Conservation (phyloP, 139 green algal species). For the Auxenochlorella pyrenoidosa region DNA sequence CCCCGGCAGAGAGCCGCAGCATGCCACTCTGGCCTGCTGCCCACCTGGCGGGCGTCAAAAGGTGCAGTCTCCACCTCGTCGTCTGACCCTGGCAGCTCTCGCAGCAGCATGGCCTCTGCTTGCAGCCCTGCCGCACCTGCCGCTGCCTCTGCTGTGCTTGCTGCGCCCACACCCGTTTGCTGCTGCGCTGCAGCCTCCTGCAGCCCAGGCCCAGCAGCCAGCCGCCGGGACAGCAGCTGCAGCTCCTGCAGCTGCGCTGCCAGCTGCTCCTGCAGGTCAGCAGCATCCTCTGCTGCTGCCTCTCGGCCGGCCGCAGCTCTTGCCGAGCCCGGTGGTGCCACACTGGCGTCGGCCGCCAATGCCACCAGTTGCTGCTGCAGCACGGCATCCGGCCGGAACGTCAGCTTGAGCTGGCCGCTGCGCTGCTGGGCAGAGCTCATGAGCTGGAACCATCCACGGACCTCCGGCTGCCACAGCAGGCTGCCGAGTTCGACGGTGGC, state of each 20-base stretch:
- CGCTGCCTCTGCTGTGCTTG: background rate
- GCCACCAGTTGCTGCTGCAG: background rate
- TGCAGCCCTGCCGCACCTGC: background rate
- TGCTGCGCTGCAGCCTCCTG: background rate
- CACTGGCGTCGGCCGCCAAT: background rate
- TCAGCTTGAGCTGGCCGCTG: conserved; percentile 7
- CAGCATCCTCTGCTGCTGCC: background rate
- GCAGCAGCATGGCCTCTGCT: background rate
- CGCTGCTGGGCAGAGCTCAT: background rate
- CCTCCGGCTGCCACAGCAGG: background rate
- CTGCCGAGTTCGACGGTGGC: background rate
- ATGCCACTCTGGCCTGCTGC: background rate
- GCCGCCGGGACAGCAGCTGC: conserved; percentile 14
- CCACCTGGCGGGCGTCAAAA: background rate
- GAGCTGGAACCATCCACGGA: background rate
- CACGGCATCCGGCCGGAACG: background rate
- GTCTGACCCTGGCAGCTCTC: background rate
- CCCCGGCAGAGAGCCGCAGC: too few species aligned
- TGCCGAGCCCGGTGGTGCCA: too few species aligned
- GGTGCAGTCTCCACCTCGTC: background rate
- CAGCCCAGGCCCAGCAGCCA: background rate
- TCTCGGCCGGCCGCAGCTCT: background rate
- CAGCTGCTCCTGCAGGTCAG: conserved; percentile 1
- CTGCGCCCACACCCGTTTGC: background rate
- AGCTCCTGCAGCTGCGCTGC: conserved; percentile 4